These are phyloP conservation scores for Talaromyces sp. DNA, from an alignment of 2,329 filamentous ascomycete species.

Conservation along the genomic window DNA sequence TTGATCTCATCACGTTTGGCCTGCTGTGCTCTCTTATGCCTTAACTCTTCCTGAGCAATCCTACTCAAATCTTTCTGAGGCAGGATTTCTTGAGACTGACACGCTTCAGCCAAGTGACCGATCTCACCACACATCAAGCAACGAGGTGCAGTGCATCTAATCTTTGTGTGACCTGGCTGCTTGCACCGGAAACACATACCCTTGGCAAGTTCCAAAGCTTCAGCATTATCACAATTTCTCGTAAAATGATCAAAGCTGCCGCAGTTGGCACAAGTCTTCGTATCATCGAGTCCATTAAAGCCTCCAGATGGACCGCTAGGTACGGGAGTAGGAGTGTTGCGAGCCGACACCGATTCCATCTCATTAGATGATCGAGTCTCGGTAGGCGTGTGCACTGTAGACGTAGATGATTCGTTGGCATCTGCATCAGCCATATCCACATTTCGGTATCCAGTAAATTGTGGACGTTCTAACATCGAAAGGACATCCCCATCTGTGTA, in stretches of 20 bases:
- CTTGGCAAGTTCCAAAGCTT: constrained; percentile 36
- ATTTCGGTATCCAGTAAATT: constrained; percentile 45
- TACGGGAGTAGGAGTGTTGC: constrained; percentile 24
- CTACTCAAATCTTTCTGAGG: constrained; percentile 34
- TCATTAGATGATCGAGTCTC: constrained; percentile 30
- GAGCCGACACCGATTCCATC: constrained; percentile 24
- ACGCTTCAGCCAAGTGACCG: constrained; percentile 38
- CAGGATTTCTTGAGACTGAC: constrained; percentile 34
- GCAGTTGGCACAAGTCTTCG: constrained; percentile 42
- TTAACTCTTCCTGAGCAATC: constrained; percentile 37
- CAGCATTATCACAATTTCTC: constrained; percentile 44
- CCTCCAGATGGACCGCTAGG: constrained; percentile 44
- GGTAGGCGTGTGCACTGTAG: constrained; percentile 28
- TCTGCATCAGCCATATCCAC: constrained; percentile 42
- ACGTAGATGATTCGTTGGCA: constrained; percentile 13
- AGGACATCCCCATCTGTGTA: constrained; percentile 70
- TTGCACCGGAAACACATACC: constrained; percentile 45
- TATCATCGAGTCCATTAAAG: constrained; percentile 41
- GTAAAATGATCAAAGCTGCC: constrained; percentile 46
- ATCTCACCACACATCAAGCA: constrained; percentile 45
- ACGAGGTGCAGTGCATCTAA: constrained; percentile 38
- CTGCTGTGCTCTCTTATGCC: constrained; percentile 33
- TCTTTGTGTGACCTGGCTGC: constrained; percentile 35
- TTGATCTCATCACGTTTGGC: constrained; percentile 37
- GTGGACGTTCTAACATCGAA: constrained; percentile 53